Conservation (phyloP, 805 yeast species). For the Henningerozyma blattae region DNA sequence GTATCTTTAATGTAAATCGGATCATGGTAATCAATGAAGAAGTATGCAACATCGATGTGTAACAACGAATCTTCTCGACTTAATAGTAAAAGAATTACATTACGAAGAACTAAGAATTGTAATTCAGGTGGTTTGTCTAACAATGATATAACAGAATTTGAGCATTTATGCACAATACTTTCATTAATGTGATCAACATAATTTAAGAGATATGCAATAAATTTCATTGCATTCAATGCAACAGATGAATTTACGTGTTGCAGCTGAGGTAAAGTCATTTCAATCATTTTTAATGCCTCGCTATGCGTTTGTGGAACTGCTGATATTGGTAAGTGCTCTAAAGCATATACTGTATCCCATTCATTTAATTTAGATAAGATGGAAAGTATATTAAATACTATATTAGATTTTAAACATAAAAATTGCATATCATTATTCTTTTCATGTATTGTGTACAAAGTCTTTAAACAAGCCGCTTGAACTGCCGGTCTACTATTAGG, state of each 20-base stretch:
- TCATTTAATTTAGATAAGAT: constrained; percentile 32
- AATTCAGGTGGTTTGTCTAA: constrained; percentile 70
- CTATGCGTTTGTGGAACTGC: constrained; percentile 59
- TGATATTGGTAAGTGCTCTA: constrained; percentile 47
- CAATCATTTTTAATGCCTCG: constrained; percentile 58
- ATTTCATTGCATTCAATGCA: constrained; percentile 63
- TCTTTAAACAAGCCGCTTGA: constrained; percentile 60
- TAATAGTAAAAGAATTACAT: constrained; percentile 61
- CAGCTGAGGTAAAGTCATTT: constrained; percentile 51
- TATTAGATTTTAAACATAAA: constrained; percentile 31
- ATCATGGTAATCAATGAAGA: constrained; percentile 75
- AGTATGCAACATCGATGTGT: constrained; percentile 57
- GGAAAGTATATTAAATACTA: constrained; percentile 25
- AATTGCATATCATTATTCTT: constrained; percentile 17
- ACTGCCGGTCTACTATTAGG: constrained; percentile 40
- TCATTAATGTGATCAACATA: constrained; percentile 49
- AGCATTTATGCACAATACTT: constrained; percentile 49
- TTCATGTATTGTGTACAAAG: constrained; percentile 55
- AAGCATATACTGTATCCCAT: constrained; percentile 64
- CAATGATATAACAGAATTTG: constrained; percentile 55
- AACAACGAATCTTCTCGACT: constrained; percentile 47
- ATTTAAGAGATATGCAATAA: constrained; percentile 59
- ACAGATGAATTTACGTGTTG: constrained; percentile 77
- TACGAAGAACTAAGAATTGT: constrained; percentile 72
- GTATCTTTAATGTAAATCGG: constrained; percentile 84